Evolutionary conservation across 2,329 filamentous ascomycete genomes (phyloP).

Genomic region (Pseudogymnoascus sp.): DNA sequence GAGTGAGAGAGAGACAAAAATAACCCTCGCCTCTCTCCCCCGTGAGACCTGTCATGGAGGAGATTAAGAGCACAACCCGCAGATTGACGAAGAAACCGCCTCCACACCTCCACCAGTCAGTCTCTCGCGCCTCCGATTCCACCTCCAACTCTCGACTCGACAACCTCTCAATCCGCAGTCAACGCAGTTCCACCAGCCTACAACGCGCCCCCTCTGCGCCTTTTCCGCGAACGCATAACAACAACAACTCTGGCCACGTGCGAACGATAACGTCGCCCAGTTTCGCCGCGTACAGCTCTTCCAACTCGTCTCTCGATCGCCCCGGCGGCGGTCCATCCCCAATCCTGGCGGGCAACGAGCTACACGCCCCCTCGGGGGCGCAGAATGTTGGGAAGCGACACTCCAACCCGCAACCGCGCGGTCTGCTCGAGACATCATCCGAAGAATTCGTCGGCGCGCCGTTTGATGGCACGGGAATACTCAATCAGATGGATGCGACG

Average conservation of each 20-base stretch:
- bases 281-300: conserved; percentile 35
- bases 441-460: conserved; percentile 57
- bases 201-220: conserved; percentile 51
- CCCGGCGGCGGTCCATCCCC: conserved; percentile 24
- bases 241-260: conserved; percentile 23
- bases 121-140: conserved; percentile 44
- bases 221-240: conserved; percentile 26
- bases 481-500: conserved; percentile 48
- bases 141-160: conserved; percentile 33
- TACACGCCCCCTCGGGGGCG: conserved; percentile 16
- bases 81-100: conserved; percentile 57
- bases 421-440: conserved; percentile 37
- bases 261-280: conserved; percentile 36
- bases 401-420: conserved; percentile 30
- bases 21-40: conserved; percentile 1
- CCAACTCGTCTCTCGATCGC: conserved; percentile 28
- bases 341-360: conserved; percentile 21
- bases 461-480: conserved; percentile 54
- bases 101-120: conserved; percentile 21
- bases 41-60: conserved; percentile 21
- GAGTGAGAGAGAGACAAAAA: not conserved
- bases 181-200: conserved; percentile 56
- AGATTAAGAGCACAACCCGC: conserved; percentile 33
- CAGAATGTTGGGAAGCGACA: conserved; percentile 23
- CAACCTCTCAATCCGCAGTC: conserved; percentile 49